phyloP scores from a whole-genome alignment of 305 asterid genomes.

The Fraxinus angustifolia region DNA sequence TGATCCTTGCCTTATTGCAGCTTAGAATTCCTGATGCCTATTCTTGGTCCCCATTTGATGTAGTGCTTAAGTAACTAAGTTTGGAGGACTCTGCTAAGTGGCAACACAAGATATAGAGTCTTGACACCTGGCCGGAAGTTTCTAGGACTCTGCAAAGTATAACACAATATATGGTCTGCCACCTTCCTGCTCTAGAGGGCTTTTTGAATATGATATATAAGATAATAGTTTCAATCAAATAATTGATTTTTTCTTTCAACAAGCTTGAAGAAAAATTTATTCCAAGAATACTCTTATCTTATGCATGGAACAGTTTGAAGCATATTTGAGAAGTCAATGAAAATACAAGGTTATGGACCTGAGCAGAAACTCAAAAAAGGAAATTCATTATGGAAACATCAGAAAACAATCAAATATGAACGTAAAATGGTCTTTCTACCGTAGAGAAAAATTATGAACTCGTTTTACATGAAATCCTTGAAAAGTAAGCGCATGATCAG shows the following conservation, averaged over 20 bases:
- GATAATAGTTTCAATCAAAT: not conserved
- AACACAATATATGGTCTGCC: not conserved
- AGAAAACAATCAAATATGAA: not conserved
- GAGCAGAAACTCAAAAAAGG: not conserved
- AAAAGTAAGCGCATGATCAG: not conserved
- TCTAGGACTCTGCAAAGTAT: not conserved
- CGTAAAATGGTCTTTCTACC: not conserved
- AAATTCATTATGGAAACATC: not conserved
- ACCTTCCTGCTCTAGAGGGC: not conserved
- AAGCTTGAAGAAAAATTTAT: not conserved
- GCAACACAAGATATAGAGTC: not conserved
- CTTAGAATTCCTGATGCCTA: not conserved
- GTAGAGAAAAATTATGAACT: not conserved
- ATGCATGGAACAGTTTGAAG: not conserved
- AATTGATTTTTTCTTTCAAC: not conserved
- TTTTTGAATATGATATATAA: not conserved
- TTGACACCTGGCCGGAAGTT: not conserved
- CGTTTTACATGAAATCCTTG: not conserved
- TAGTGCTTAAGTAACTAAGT: not conserved
- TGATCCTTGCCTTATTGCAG: not conserved
- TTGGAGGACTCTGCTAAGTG: not conserved
- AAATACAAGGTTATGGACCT: not conserved
- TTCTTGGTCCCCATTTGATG: not conserved
- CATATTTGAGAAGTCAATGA: not conserved
- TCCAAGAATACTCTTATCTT: not conserved